phyloP scores from a whole-genome alignment of 164 flowering plant genomes.

The Chimonanthus salicifolius region DNA sequence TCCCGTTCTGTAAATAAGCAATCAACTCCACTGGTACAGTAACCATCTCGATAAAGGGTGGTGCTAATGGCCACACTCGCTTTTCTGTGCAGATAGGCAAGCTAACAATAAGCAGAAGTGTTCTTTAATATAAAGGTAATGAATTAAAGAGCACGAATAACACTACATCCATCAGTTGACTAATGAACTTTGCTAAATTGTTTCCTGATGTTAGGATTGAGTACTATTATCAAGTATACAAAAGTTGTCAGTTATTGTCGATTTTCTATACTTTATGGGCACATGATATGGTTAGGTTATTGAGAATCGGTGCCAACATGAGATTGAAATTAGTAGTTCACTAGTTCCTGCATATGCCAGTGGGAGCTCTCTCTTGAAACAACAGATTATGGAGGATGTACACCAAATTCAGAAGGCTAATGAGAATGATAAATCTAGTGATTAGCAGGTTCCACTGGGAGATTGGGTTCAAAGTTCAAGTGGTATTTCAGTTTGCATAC shows the following conservation, averaged over 20 bases:
- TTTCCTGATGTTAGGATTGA: background rate
- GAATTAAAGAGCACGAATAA: background rate
- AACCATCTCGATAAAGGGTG: conserved; percentile 12
- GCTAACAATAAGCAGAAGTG: background rate
- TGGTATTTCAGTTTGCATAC: too few relatives aligned
- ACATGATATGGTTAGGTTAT: background rate
- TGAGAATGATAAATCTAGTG: too few relatives aligned
- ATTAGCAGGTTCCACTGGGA: too few relatives aligned
- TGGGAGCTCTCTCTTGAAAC: too few relatives aligned
- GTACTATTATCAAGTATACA: background rate
- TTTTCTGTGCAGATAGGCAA: background rate
- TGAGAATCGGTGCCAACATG: too few relatives aligned
- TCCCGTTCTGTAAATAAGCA: conserved; percentile 19
- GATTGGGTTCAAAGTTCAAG: too few relatives aligned
- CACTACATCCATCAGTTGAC: background rate
- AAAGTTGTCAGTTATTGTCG: too few relatives aligned
- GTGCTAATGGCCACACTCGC: background rate
- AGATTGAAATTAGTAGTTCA: too few relatives aligned
- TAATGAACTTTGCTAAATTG: too few relatives aligned
- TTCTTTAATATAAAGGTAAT: background rate
- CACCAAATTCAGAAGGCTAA: too few relatives aligned
- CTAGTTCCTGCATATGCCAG: too few relatives aligned
- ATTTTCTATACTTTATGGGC: background rate
- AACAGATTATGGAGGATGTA: too few relatives aligned
- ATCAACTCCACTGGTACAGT: background rate